These are phyloP conservation scores for Leccinum subrobustum DNA, from an alignment of 1,284 basidiomycete species.

Conservation along the genomic window DNA sequence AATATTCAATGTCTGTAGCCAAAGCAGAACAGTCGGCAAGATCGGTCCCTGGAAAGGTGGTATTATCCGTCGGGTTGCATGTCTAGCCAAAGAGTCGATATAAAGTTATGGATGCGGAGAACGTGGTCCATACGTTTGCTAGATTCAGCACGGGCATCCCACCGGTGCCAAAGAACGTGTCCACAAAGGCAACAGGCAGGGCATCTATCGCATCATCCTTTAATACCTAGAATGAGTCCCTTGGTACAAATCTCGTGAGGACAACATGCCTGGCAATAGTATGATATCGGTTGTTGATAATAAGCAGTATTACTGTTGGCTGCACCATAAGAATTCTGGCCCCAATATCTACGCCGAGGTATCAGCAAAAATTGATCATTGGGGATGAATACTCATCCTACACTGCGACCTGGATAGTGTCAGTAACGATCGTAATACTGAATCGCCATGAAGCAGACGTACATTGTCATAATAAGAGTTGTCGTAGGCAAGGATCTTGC, in stretches of 20 bases:
- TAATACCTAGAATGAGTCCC: slow-evolving; percentile 44
- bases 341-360: slow-evolving; percentile 28
- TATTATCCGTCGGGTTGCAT: slow-evolving; percentile 45
- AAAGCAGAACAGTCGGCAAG: slow-evolving; percentile 49
- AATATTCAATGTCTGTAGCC: slow-evolving; percentile 51
- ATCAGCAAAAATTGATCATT: slow-evolving; percentile 8
- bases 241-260: slow-evolving; percentile 5
- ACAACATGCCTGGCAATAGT: slow-evolving; percentile 24
- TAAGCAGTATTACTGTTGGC: slow-evolving; percentile 8
- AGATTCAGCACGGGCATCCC: slow-evolving; percentile 61
- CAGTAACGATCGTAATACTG: background rate
- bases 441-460: slow-evolving; percentile 17
- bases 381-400: slow-evolving; percentile 30
- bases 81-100: slow-evolving; percentile 12
- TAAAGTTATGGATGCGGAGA: background rate
- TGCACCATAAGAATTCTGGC: slow-evolving; percentile 31
- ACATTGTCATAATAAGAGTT: slow-evolving; percentile 63
- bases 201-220: slow-evolving; percentile 32
- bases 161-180: slow-evolving; percentile 55
- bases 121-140: slow-evolving; percentile 47
- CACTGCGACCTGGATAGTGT: slow-evolving; percentile 46
- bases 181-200: slow-evolving; percentile 62
- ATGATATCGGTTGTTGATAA: slow-evolving; percentile 33
- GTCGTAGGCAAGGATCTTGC: slow-evolving; percentile 44
- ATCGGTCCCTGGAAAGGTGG: slow-evolving; percentile 53